Evolutionary conservation across 2,329 filamentous ascomycete genomes (phyloP).

Genomic region (Aureobasidium sp.): DNA sequence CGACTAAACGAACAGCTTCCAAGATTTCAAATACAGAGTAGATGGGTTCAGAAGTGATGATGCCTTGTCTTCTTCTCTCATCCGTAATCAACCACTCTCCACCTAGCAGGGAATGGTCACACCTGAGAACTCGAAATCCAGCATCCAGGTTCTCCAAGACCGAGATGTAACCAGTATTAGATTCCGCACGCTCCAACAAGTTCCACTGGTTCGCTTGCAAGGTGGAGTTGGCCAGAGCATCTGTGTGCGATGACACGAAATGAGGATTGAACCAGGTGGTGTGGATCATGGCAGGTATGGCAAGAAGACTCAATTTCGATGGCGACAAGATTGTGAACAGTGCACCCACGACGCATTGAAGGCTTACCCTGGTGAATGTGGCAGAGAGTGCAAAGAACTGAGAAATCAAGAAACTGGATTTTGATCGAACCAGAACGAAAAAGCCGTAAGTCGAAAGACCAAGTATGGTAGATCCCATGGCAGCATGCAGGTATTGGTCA

Average conservation of each 20-base stretch:
- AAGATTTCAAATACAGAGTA: constrained; percentile 96
- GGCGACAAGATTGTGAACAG: constrained; percentile 59
- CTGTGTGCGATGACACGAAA: constrained; percentile 52
- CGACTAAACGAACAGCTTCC: constrained; percentile 76
- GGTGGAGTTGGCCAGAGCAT: constrained; percentile 53
- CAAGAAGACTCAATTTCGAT: constrained; percentile 57
- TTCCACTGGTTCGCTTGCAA: constrained; percentile 60
- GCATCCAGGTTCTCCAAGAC: constrained; percentile 67
- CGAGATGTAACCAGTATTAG: constrained; percentile 83
- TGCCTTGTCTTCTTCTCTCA: constrained; percentile 29
- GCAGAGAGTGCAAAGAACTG: constrained; percentile 29
- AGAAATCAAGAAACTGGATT: background rate
- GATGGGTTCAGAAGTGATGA: constrained; percentile 67
- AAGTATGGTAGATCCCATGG: constrained; percentile 44
- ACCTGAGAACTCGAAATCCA: constrained; percentile 74
- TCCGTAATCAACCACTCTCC: constrained; percentile 71
- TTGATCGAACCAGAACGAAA: constrained; percentile 32
- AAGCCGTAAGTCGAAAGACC: constrained; percentile 49
- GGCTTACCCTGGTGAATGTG: constrained; percentile 59
- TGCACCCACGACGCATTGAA: constrained; percentile 59
- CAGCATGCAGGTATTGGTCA: constrained; percentile 6
- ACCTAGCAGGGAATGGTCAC: constrained; percentile 87
- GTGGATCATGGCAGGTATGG: constrained; percentile 64
- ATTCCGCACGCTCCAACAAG: constrained; percentile 74
- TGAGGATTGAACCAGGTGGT: constrained; percentile 67